Evolutionary conservation across 768 basidiomycete species (phyloP).

Genomic region (Vararia minispora): DNA sequence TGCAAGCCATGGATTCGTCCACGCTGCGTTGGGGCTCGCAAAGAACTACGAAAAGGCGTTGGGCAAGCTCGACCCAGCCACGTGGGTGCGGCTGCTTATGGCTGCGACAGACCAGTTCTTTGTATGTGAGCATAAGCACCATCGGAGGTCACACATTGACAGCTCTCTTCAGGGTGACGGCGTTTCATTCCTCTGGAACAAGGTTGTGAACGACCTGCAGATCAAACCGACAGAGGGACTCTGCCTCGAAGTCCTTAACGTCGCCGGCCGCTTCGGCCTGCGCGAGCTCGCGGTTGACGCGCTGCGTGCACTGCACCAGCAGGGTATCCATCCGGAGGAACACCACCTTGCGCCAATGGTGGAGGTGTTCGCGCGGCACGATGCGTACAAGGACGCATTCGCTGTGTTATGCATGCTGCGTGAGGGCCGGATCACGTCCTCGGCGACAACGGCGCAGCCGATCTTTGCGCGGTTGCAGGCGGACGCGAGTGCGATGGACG

Average conservation of each 20-base stretch:
- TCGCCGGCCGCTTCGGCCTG: conserved; percentile 63
- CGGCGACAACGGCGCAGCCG: conserved; percentile 38
- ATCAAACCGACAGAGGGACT: conserved; percentile 66
- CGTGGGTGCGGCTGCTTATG: conserved; percentile 60
- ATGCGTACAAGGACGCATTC: conserved; percentile 53
- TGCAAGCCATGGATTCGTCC: conserved; percentile 40
- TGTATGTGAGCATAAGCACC: conserved; percentile 33
- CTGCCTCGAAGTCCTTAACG: conserved; percentile 56
- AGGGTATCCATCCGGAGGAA: conserved; percentile 44
- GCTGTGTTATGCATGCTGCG: conserved; percentile 50
- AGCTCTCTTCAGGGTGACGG: conserved; percentile 47
- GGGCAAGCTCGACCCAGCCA: conserved; percentile 37
- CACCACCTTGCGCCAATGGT: conserved; percentile 71
- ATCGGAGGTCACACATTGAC: not conserved
- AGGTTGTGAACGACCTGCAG: conserved; percentile 37
- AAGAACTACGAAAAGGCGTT: conserved; percentile 44
- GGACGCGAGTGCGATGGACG: conserved; percentile 46
- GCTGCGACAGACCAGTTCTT: conserved; percentile 54
- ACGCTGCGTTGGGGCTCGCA: conserved; percentile 65
- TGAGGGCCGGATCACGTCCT: conserved; percentile 35
- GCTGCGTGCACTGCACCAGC: conserved; percentile 40
- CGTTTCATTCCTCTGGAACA: conserved; percentile 49
- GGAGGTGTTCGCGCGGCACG: conserved; percentile 55
- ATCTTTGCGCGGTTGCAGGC: conserved; percentile 37
- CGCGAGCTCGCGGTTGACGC: conserved; percentile 60